Evolutionary conservation across 768 basidiomycete genomes (phyloP).

Genomic region (Amanita rubescens): DNA sequence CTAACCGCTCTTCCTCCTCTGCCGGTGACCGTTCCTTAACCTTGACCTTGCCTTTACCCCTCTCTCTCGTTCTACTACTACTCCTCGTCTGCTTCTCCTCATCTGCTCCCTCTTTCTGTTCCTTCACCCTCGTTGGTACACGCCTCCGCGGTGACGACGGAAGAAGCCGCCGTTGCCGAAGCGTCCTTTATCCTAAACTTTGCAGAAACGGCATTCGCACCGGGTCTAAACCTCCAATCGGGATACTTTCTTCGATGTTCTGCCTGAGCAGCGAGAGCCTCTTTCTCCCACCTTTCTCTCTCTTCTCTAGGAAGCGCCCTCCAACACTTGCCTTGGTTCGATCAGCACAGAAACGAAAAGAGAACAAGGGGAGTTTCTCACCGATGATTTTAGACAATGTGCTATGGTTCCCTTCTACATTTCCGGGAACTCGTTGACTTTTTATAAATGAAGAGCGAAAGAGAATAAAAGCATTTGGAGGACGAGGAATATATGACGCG

Average conservation of each 20-base stretch:
- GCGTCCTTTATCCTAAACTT: constrained; percentile 26
- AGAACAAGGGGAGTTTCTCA: constrained; percentile 22
- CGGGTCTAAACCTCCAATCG: constrained; percentile 77
- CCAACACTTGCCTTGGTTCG: constrained; percentile 58
- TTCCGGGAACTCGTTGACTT: constrained; percentile 64
- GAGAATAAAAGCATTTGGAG: constrained; percentile 82
- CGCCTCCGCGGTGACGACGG: not conserved
- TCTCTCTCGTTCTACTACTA: constrained; percentile 10
- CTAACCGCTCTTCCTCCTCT: constrained; percentile 36
- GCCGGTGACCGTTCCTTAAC: constrained; percentile 16
- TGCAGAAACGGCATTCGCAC: constrained; percentile 35
- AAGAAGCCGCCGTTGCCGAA: constrained; percentile 10
- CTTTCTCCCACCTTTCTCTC: constrained; percentile 69
- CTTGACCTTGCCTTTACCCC: constrained; percentile 18
- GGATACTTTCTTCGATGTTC: constrained; percentile 72
- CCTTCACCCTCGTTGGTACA: constrained; percentile 7
- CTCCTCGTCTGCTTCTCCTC: constrained; percentile 16
- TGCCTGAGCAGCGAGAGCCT: constrained; percentile 60
- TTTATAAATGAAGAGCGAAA: constrained; percentile 75
- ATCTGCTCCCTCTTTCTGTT: constrained; percentile 6
- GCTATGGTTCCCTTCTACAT: constrained; percentile 76
- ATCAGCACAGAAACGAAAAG: not conserved
- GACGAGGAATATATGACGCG: constrained; percentile 72
- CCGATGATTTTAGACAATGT: constrained; percentile 80
- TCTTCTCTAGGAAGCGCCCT: constrained; percentile 61